Evolutionary conservation across 2,329 filamentous ascomycete genomes (phyloP), one percentile per base, ranked within the genome.

Genomic region (Aureobasidium sp.): DNA sequence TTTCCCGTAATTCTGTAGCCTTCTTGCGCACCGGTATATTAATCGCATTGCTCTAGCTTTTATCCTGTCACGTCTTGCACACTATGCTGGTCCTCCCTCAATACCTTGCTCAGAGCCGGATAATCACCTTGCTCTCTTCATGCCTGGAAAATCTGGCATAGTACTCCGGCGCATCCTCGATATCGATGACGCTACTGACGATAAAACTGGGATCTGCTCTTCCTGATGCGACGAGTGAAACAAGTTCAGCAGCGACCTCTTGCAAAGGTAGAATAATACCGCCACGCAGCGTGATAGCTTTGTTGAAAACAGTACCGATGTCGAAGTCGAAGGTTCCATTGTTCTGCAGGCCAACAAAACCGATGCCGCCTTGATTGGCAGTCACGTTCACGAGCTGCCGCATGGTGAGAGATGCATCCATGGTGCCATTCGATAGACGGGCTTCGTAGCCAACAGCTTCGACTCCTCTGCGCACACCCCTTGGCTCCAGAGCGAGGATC

Each of bases 401-500:
- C 12, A 47, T 5, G 14, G 44, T 47, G 44, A 47, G 7, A 3
- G 44, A 27, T 1, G n/a, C 44, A 27, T 47, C 44, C 8, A 27
- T 47, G 0, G 22, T 47, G 20, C 44, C 44, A 27, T 47, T 47
- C 9, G 44, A 12, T 20, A 27, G 22, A 27, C 22, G 44, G n/a
- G 44, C 44, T 47, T 47, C 22, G 14, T 47, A 27, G 9, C 44
- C 44, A 14, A 47, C 44, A 27, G 44, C 44, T 27, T 47, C 44
- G 14, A 47, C 44, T 8, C 44, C 44, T 15, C 20, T 47, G 8
- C 20, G 20, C n/a, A 68, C 66, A n/a, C 65, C 66, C 6, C 11
- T 49, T 1, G 66, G 61, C 49, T 67, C 65, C 3, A 61, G 41
- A 8, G 56, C 55, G 27, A 66, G 34, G 29, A 67, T 67, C 22